phyloP scores from a whole-genome alignment of 2,329 filamentous ascomycete genomes.

The Fusarium virguliforme region DNA sequence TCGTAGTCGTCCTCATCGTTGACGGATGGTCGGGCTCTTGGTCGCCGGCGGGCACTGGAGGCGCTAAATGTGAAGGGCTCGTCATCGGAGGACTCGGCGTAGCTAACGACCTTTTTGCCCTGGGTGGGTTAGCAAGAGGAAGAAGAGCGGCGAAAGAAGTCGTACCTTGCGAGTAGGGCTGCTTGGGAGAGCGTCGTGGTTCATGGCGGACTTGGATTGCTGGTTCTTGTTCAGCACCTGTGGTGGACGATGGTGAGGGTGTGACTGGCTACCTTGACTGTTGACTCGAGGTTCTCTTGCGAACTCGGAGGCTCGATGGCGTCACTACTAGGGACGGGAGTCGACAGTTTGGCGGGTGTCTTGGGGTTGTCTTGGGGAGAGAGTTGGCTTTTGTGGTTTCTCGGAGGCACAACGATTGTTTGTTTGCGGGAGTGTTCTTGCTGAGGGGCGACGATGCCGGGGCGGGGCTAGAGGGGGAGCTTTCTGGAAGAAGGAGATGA shows the following conservation, averaged over 20 bases:
- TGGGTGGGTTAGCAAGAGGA: conserved; percentile 47
- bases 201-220: conserved; percentile 57
- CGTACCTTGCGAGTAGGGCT: conserved; percentile 87
- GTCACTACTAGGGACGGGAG: conserved; percentile 88
- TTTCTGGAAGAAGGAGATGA: conserved; percentile 64
- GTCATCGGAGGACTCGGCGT: conserved; percentile 88
- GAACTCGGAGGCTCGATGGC: conserved; percentile 77
- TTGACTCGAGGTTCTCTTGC: conserved; percentile 72
- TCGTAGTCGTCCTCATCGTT: conserved; percentile 81
- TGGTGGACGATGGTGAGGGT: conserved; percentile 19
- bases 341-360: conserved; percentile 62
- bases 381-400: conserved; percentile 62
- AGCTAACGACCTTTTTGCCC: conserved; percentile 77
- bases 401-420: conserved; percentile 57
- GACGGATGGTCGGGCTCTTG: conserved; percentile 71
- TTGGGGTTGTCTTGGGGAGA: conserved; percentile 57
- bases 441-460: conserved; percentile 54
- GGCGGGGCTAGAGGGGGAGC: conserved; percentile 55
- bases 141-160: not conserved
- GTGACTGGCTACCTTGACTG: conserved; percentile 39
- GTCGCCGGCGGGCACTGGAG: conserved; percentile 59
- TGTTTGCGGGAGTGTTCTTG: conserved; percentile 55
- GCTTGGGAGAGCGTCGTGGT: conserved; percentile 58
- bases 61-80: conserved; percentile 73
- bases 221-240: conserved; percentile 57